Conservation (phyloP, 768 basidiomycete species). For the Termitomyces sp. region DNA sequence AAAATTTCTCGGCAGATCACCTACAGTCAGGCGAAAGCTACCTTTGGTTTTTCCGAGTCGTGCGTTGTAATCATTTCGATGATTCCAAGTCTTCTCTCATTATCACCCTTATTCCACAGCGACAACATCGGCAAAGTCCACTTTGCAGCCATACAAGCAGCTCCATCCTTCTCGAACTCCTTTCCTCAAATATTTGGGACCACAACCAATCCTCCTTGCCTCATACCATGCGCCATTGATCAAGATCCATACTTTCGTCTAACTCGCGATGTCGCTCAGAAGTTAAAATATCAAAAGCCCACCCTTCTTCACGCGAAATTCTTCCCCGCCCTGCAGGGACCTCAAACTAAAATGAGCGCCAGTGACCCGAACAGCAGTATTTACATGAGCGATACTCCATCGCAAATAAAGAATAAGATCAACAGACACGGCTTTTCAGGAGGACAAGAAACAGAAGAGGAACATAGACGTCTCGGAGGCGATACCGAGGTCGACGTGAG, state of each 20-base stretch:
- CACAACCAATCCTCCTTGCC: slow-evolving; percentile 76
- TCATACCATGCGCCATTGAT: slow-evolving; percentile 98
- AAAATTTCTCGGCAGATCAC: slow-evolving; percentile 92
- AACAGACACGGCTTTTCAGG: slow-evolving; percentile 96
- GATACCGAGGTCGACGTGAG: slow-evolving; percentile 93
- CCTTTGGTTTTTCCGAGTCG: slow-evolving; percentile 97
- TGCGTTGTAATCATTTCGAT: slow-evolving; percentile 37
- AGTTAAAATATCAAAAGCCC: slow-evolving; percentile 95
- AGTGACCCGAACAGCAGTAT: slow-evolving; percentile 91
- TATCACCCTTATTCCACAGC: slow-evolving; percentile 36
- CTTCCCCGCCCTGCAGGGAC: slow-evolving; percentile 96
- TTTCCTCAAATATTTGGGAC: slow-evolving; percentile 97
- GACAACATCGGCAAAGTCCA: slow-evolving; percentile 99
- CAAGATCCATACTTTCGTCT: slow-evolving; percentile 98
- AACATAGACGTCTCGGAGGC: slow-evolving; percentile 84
- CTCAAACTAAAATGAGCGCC: slow-evolving; percentile 99
- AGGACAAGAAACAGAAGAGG: slow-evolving; percentile 93
- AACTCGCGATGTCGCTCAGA: slow-evolving; percentile 91
- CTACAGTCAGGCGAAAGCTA: slow-evolving; percentile 88
- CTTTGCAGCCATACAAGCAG: slow-evolving; percentile 93
- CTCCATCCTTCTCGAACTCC: slow-evolving; percentile 96
- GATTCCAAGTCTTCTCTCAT: neutral
- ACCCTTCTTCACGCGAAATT: slow-evolving; percentile 92
- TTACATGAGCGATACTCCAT: slow-evolving; percentile 90
- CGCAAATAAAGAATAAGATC: slow-evolving; percentile 97